Evolutionary conservation across 164 flowering plant species (phyloP).

Genomic region (Piper betle): DNA sequence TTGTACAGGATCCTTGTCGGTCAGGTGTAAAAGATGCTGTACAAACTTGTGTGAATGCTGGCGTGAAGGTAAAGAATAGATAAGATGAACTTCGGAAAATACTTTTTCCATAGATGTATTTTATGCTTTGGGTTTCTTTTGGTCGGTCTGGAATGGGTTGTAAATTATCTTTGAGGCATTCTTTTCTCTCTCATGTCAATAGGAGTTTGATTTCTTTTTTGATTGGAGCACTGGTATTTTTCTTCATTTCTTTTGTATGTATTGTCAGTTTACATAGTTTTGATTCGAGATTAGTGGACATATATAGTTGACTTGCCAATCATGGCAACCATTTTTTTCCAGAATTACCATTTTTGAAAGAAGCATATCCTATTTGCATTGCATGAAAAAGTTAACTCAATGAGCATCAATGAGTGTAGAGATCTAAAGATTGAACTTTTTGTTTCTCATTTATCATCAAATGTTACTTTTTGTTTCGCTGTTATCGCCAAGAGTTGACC

Average conservation of each 20-base stretch:
- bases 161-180: too few relatives aligned
- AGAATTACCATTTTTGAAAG: too few relatives aligned
- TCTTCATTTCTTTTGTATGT: not conserved
- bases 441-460: too few relatives aligned
- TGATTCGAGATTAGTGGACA: not conserved
- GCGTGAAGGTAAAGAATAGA: slow-evolving; percentile 58
- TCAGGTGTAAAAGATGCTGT: slow-evolving; percentile 82
- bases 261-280: not conserved
- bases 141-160: not conserved
- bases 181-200: not conserved
- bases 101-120: not conserved
- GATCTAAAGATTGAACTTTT: too few relatives aligned
- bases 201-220: not conserved
- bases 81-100: not conserved
- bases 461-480: too few relatives aligned
- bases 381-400: too few relatives aligned
- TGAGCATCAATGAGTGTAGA: too few relatives aligned
- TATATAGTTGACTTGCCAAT: not conserved
- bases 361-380: too few relatives aligned
- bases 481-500: not conserved
- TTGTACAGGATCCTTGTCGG: slow-evolving; percentile 84
- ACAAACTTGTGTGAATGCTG: slow-evolving; percentile 64
- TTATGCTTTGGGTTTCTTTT: not conserved
- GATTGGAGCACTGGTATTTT: not conserved
- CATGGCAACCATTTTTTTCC: not conserved